Percentiles rank a stretch among this genome's conserved stretches.
phyloP scores from a whole-genome alignment of 352 stramenopile species.

The Pythium periplocum region DNA sequence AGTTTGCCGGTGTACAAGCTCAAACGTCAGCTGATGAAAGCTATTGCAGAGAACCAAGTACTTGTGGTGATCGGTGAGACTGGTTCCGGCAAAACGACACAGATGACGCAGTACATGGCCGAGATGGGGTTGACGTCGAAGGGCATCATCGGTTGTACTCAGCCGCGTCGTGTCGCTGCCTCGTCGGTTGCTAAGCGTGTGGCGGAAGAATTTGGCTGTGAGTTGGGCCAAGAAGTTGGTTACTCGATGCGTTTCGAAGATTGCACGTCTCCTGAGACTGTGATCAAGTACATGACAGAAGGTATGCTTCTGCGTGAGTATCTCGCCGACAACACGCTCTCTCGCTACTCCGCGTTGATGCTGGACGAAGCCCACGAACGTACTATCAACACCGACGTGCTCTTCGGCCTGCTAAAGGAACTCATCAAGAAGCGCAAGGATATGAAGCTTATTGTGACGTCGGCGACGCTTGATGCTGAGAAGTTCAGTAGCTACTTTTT shows the following conservation, averaged over 20 bases:
- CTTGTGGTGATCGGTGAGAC: constrained; percentile 99
- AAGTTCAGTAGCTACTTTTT: constrained; percentile 99
- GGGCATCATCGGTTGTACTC: constrained; percentile 96
- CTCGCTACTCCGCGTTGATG: constrained; percentile 94
- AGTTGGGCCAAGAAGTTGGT: constrained; percentile 92
- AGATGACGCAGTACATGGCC: constrained; percentile 99
- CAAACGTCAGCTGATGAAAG: constrained; percentile 94
- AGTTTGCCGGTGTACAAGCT: constrained; percentile 96
- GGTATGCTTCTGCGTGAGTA: constrained; percentile 99
- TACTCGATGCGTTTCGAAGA: constrained; percentile 90
- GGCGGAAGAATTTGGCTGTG: constrained; percentile 94
- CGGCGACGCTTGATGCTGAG: constrained; percentile 96
- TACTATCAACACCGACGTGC: constrained; percentile 97
- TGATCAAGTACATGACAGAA: constrained; percentile 99
- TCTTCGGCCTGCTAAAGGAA: constrained; percentile 95
- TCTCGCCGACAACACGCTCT: constrained; percentile 94
- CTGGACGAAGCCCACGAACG: constrained; percentile 99
- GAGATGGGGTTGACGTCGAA: constrained; percentile 97
- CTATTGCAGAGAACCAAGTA: constrained; percentile 94
- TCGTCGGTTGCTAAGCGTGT: constrained; percentile 97
- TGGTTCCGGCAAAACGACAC: constrained; percentile 97
- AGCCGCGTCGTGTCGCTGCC: constrained; percentile 96
- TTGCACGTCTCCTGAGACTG: constrained; percentile 86
- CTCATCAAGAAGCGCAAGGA: constrained; percentile 82
- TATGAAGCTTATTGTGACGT: constrained; percentile 89